phyloP scores from a whole-genome alignment of 805 yeast genomes.

The Kodamaea laetipori region DNA sequence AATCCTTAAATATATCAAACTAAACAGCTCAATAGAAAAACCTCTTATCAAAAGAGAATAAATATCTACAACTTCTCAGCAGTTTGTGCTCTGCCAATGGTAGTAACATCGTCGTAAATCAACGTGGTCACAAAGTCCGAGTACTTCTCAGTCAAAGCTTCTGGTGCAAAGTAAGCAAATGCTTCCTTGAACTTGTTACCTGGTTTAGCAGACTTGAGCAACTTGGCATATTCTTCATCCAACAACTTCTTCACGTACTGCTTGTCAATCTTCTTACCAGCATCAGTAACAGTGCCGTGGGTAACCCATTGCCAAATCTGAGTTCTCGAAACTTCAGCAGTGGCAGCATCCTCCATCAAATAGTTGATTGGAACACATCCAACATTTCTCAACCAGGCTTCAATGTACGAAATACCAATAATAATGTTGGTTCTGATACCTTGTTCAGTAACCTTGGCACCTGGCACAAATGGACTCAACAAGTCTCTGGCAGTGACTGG shows the following conservation, averaged over 20 bases:
- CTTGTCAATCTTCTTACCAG: slow-evolving; percentile 59
- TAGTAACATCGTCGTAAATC: slow-evolving; percentile 71
- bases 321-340: slow-evolving; percentile 84
- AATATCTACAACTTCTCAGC: slow-evolving; percentile 43
- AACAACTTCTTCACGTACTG: slow-evolving; percentile 58
- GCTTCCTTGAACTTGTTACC: slow-evolving; percentile 71
- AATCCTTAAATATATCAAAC: no score
- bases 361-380: slow-evolving; percentile 87
- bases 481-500: slow-evolving; percentile 63
- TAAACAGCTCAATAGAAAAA: no score
- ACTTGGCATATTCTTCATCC: slow-evolving; percentile 60
- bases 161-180: slow-evolving; percentile 70
- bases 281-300: slow-evolving; percentile 63
- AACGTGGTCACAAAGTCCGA: slow-evolving; percentile 77
- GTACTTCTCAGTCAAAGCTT: slow-evolving; percentile 69
- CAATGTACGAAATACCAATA: slow-evolving; percentile 79
- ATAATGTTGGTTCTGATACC: slow-evolving; percentile 73
- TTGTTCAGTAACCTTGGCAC: slow-evolving; percentile 63
- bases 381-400: slow-evolving; percentile 81
- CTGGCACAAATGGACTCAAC: slow-evolving; percentile 62
- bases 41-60: background rate
- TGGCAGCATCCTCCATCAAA: slow-evolving; percentile 89
- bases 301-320: slow-evolving; percentile 84
- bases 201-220: slow-evolving; percentile 49
- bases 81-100: slow-evolving; percentile 46